Evolutionary conservation across 2,329 filamentous ascomycete genomes (phyloP).

Genomic region (Sphaerostilbella broomeana): DNA sequence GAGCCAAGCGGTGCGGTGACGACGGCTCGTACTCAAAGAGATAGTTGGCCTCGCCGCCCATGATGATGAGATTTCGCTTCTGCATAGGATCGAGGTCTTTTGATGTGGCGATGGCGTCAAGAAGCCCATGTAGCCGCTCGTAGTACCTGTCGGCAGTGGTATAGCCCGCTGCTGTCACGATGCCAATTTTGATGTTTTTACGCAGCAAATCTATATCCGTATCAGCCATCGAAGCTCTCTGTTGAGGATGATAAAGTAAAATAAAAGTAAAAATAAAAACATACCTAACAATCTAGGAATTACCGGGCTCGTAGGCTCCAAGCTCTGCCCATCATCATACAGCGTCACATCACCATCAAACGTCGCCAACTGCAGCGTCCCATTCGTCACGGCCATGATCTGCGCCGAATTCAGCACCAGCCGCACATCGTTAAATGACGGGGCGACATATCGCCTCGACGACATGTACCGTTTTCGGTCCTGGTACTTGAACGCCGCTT

Average conservation of each 20-base stretch:
- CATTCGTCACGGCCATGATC: constrained; percentile 79
- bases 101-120: constrained; percentile 66
- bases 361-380: constrained; percentile 75
- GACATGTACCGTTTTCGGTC: constrained; percentile 82
- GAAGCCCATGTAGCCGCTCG: constrained; percentile 74
- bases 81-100: constrained; percentile 54
- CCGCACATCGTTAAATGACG: constrained; percentile 94
- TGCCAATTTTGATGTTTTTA: constrained; percentile 77
- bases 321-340: constrained; percentile 80
- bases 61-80: constrained; percentile 76
- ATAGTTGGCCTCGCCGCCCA: constrained; percentile 95
- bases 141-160: constrained; percentile 83
- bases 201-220: constrained; percentile 55
- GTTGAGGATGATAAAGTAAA: not conserved
- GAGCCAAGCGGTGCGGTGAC: constrained; percentile 59
- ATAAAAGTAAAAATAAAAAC: constrained; percentile 2
- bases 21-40: constrained; percentile 70
- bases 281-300: constrained; percentile 55
- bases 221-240: constrained; percentile 1
- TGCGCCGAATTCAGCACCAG: constrained; percentile 93
- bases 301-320: constrained; percentile 69
- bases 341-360: constrained; percentile 98
- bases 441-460: constrained; percentile 83
- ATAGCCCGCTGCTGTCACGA: constrained; percentile 95
- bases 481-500: constrained; percentile 87